These are phyloP conservation scores for Coniochaeta sp. DNA, from an alignment of 2,329 filamentous ascomycete genomes.

Conservation along the genomic window DNA sequence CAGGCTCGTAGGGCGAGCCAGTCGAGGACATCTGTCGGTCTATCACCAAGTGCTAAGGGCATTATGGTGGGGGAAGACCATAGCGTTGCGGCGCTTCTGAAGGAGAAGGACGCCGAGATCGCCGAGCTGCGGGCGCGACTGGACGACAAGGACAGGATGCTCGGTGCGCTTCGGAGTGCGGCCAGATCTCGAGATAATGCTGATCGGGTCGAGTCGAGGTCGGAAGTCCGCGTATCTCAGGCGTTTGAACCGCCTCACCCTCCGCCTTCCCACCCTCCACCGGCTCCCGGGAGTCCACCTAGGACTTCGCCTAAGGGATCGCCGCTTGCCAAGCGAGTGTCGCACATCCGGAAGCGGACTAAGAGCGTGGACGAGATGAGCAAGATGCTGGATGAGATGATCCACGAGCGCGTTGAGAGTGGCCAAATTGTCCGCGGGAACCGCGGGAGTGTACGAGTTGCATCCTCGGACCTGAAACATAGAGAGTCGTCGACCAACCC, in stretches of 20 bases:
- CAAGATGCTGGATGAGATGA: constrained; percentile 92
- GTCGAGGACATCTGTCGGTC: constrained; percentile 72
- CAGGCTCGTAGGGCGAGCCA: constrained; percentile 89
- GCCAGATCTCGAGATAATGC: constrained; percentile 80
- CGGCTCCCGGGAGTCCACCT: constrained; percentile 11
- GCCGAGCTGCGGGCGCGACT: constrained; percentile 80
- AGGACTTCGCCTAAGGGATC: not conserved
- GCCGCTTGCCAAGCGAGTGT: constrained; percentile 18
- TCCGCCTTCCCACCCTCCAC: constrained; percentile 15
- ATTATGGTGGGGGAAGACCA: constrained; percentile 74
- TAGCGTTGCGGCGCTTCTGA: constrained; percentile 63
- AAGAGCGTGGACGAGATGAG: constrained; percentile 89
- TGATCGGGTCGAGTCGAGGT: constrained; percentile 39
- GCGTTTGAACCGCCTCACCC: constrained; percentile 19
- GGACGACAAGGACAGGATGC: constrained; percentile 93
- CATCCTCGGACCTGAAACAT: constrained; percentile 24
- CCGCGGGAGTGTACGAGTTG: constrained; percentile 59
- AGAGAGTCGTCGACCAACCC: constrained; percentile 24
- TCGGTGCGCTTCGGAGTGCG: constrained; percentile 76
- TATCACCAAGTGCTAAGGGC: constrained; percentile 47
- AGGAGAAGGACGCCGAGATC: constrained; percentile 90
- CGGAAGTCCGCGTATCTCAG: constrained; percentile 23
- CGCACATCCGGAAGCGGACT: constrained; percentile 39
- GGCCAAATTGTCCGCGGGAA: constrained; percentile 62
- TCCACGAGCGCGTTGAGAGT: constrained; percentile 75